These are phyloP conservation scores for Apiospora kogelbergensis DNA, from an alignment of 2,329 filamentous ascomycete genomes.

Conservation along the genomic window DNA sequence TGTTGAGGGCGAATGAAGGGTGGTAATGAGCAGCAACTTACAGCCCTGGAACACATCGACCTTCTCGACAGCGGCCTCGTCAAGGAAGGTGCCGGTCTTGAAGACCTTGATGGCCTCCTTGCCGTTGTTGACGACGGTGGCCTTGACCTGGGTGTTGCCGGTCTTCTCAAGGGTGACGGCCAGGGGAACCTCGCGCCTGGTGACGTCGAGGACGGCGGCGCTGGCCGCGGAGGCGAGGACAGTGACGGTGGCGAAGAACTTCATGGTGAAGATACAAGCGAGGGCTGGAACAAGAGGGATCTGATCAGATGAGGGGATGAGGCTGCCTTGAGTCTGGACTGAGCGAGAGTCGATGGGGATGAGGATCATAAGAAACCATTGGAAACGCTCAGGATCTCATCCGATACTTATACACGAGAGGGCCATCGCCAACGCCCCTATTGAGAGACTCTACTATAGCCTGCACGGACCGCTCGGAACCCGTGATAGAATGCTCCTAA, in stretches of 20 bases:
- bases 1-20: neutral
- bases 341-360: conserved; percentile 5
- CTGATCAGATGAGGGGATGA: neutral
- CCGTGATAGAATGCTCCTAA: neutral
- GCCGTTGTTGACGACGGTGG: conserved; percentile 50
- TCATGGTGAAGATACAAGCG: conserved; percentile 33
- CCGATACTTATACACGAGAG: neutral
- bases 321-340: conserved; percentile 6
- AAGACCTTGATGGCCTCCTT: conserved; percentile 45
- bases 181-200: conserved; percentile 39
- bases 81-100: conserved; percentile 50
- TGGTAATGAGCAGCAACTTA: conserved; percentile 23
- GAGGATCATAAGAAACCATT: neutral
- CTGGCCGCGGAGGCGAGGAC: conserved; percentile 36
- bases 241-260: conserved; percentile 36
- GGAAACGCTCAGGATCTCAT: rapidly evolving
- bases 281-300: neutral
- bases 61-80: conserved; percentile 49
- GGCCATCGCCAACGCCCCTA: neutral
- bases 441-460: neutral
- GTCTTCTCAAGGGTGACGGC: conserved; percentile 42
- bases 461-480: neutral
- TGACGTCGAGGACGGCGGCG: conserved; percentile 33
- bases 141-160: conserved; percentile 51
- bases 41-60: conserved; percentile 43